Base-by-base conservation (phyloP, 2,329 filamentous ascomycete genomes). In the Ascocoryne sarcoides region DNA sequence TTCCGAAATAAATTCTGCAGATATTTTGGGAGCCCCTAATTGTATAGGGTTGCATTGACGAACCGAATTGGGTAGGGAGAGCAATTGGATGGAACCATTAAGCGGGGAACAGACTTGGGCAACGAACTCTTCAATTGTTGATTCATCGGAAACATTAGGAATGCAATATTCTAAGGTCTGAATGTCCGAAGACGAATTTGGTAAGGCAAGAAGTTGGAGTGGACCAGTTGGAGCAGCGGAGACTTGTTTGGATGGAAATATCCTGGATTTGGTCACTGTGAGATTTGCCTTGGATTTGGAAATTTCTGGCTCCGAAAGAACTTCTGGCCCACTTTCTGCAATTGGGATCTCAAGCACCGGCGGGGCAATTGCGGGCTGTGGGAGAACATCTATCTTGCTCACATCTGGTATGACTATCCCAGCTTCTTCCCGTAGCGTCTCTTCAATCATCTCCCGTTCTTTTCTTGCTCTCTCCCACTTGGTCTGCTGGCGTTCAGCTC, bases 381-480 rank as follows among this genome's bases (percentile, higher is more conserved):
- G 7, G 23, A 26, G 15, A 10, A 14, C 28, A 10, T 29, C 10
- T n/a, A 2, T 2, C 9, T 37, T 28, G 3, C 2, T 20, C 21
- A 14, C 23, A 19, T 36, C 12, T n/a, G 19, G 21, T 10, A 31
- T 31, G 23, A 7, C 42, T 23, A 42, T 45, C 28, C 43, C 39
- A 32, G 53, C 48, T 57, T 82, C 76, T 45, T 73, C 68, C 42
- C 69, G 68, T 26, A 79, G 67, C 43, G 80, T 84, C 56, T 80
- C 73, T 48, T 89, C 80, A 48, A 96, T 85, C 9, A 78, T 83
- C 57, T 95, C 83, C 52, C 86, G 79, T 61, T 95, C 88, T 39
- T 82, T 76, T 48, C 84, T 79, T n/a, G 92, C 92, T 53, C 92
- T 75, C 60, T 96, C 89, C 66, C 92, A 80, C 64, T 98, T 98